Base-by-base conservation (phyloP, 164 flowering plant species). In the Magnolia officinalis region DNA sequence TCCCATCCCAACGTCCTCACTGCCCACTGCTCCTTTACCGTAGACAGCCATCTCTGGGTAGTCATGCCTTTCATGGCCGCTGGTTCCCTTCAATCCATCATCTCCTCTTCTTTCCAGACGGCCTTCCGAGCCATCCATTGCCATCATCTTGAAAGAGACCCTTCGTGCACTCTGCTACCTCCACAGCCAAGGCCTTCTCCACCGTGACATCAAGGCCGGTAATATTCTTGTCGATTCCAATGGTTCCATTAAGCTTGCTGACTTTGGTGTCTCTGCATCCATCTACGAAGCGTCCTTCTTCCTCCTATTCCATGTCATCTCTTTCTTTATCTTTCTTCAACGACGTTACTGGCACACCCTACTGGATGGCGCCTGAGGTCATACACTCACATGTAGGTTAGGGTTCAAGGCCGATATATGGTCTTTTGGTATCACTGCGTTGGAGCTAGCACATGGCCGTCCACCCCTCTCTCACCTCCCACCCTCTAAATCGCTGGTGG, bases 311-410 rank as follows among this genome's bases (percentile, higher is more conserved):
- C 2, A 75, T 78, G 0, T 74, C 73, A 0, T 70, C 79, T 0
- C 74, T 82, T 0, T 79, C 81, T 0, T 75, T 87, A 0, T 78
- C 85, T 8, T 79, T 78, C 86, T 80, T 92, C 63, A 90, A 84
- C 23, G 96, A 88, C 50, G 58, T 91, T 9, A 83, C 93, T 0
- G 95, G 95, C 1, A 89, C 96, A 4, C 95, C 92, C 5, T 90
- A 90, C 59, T 90, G 96, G 96, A 91, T 91, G 95, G 97, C 97
- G 1, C 98, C 97, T 0, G 97, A 95, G 82, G 98, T 92, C 26
- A 89, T 92, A 8, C 92, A 90, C 76, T 90, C 97, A 0, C 93
- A 86, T 37, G 80, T 75, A 1, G 98, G 94, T 13, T 95, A 93
- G 84, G 92, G 23, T 85, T 82, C 80, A 92, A 92, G 83, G 97